Evolutionary conservation across 352 stramenopile species (phyloP), one percentile per base, ranked within the genome.

Genomic region (Globisporangium barbulae): DNA sequence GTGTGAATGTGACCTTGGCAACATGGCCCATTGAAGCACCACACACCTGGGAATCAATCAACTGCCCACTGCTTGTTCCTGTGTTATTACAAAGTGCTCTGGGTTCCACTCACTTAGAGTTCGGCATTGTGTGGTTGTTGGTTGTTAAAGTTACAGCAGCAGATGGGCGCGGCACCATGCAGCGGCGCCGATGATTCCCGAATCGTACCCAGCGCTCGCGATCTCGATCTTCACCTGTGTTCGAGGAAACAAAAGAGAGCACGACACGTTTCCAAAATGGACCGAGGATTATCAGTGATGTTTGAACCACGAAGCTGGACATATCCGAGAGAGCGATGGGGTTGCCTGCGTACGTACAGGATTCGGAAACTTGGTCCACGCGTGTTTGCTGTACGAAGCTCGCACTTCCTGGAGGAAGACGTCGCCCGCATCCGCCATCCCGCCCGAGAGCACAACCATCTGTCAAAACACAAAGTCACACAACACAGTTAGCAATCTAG

Each of bases 371-470:
- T 70, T 76, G 9, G 81, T 81, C 86, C 86, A 94, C 5, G 84
- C 70, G 65, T 95, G 86, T 56, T 91, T 93, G 25, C 39, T 60
- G 50, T 87, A 91, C 1, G 79, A 73, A 37, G 60, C 58, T 7
- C 75, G 78, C 37, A 95, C 86, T 41, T 83, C 71, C n/a, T 91
- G 59, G 7, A 93, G 67, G 60, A 90, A 93, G 3, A 64, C 70
- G 44, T 92, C 78, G 3, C 86, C 86, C 2, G 81, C 81, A 33
- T 95, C 84, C 3, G 83, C 84, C 42, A 93, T 80, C 44, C 84
- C 86, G 15, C 86, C 86, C 1, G 86, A 87, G 21, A 94, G 64
- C 44, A 94, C 80, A 53, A 94, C 93, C 61, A 94, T 78, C 85
- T 93, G 35, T 41, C 15, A 35, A 17, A 63, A 19, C 25, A 8